Evolutionary conservation across 352 stramenopile genomes (phyloP).

Genomic region (Pythium angustatum): DNA sequence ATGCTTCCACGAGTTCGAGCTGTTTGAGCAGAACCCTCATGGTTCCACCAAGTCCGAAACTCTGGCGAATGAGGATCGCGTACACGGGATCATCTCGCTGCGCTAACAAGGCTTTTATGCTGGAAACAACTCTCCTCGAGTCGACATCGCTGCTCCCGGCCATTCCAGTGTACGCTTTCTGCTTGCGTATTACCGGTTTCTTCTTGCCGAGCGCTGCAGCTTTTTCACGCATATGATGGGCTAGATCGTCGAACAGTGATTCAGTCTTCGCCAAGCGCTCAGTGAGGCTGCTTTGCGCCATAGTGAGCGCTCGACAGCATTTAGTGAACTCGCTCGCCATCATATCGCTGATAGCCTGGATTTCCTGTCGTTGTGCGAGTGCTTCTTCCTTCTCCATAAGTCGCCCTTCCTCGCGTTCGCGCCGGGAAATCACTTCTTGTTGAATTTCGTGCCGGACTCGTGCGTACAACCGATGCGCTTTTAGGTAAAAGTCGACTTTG

Average conservation of each 20-base stretch:
- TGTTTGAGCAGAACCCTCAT: conserved; percentile 2
- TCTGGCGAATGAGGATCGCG: conserved; percentile 1
- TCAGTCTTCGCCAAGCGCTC: background rate
- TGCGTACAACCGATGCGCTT: conserved; percentile 21
- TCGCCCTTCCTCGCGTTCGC: conserved; percentile 16
- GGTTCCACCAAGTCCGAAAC: conserved; percentile 8
- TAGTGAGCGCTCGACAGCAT: background rate
- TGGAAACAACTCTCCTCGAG: background rate
- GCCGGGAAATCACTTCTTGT: conserved; percentile 16
- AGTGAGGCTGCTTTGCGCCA: background rate
- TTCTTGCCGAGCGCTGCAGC: conserved; percentile 10
- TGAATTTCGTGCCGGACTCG: conserved; percentile 24
- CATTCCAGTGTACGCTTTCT: background rate
- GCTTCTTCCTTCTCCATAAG: conserved; percentile 25
- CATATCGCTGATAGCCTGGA: background rate
- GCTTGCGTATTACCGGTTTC: conserved; percentile 6
- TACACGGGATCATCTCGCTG: background rate
- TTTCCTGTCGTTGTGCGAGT: background rate
- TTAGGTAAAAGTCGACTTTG: conserved; percentile 24
- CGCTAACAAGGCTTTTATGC: background rate
- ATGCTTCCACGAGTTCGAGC: background rate
- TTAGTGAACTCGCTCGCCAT: background rate
- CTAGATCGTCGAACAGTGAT: conserved; percentile 7
- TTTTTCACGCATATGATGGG: background rate
- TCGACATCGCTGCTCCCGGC: background rate